phyloP scores from a whole-genome alignment of 2,329 filamentous ascomycete genomes.

The Karstenula rhodostoma region DNA sequence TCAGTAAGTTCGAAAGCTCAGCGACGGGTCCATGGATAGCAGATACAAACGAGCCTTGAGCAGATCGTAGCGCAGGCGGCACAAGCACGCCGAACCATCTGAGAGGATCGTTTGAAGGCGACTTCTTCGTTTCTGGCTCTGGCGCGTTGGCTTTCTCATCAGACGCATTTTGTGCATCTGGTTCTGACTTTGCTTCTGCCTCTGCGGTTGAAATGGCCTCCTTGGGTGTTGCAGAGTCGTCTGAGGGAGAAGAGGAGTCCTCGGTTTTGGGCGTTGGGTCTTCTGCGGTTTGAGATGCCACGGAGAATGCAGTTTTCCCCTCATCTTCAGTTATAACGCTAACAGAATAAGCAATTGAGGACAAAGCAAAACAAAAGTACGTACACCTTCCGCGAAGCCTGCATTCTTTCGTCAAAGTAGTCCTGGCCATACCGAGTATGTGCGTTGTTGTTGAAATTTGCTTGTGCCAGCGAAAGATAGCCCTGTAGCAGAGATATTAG shows the following conservation, averaged over 20 bases:
- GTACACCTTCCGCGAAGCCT: slow-evolving; percentile 63
- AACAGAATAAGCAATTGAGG: not conserved
- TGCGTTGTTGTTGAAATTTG: slow-evolving; percentile 74
- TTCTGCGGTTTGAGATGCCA: not conserved
- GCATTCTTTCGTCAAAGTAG: slow-evolving; percentile 78
- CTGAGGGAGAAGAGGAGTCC: not conserved
- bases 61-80: slow-evolving; percentile 59
- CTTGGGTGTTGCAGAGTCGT: not conserved
- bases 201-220: not conserved
- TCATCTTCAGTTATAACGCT: not conserved
- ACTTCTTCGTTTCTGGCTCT: not conserved
- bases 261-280: not conserved
- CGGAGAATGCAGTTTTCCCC: not conserved
- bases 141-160: not conserved
- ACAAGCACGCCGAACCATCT: slow-evolving; percentile 64
- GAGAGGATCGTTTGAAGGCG: slow-evolving; percentile 59
- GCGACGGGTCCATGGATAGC: slow-evolving; percentile 67
- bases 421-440: slow-evolving; percentile 72
- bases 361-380: slow-evolving; percentile 8
- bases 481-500: slow-evolving; percentile 40
- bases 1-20: slow-evolving; percentile 63
- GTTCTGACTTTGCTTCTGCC: not conserved
- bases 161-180: not conserved
- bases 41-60: slow-evolving; percentile 66
- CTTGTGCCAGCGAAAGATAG: slow-evolving; percentile 69